Base-by-base conservation (phyloP, 768 basidiomycete species). In the Rhizopogon vesiculosus region DNA sequence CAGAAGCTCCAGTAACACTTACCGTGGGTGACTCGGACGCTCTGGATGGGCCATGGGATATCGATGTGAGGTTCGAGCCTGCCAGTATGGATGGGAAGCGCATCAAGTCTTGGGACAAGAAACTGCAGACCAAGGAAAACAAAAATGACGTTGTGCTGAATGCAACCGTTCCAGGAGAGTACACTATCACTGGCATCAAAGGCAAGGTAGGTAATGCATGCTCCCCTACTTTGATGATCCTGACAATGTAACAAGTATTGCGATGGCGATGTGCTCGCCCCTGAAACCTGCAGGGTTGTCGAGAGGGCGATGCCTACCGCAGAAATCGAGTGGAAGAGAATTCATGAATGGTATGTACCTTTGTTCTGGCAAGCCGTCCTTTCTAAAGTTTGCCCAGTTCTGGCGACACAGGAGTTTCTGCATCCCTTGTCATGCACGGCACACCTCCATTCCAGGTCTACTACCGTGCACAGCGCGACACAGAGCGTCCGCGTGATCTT, bases 401-500 rank as follows among this genome's bases (percentile, higher is more conserved):
- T 48, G 89, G 91, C 1, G 95, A 97, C 63, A 93, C 90, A 16
- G 95, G 96, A 7, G 91, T 96, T 45, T 87, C 87, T 12, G 93
- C 91, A 3, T 85, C 88, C 3, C 82, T 97, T 49, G 81, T 94
- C 55, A 78, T 98, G 48, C 89, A 87, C 49, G 96, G 95, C 15
- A 87, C 87, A 3, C 87, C 94, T 28, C 95, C 95, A 6, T 98
- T 97, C 81, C 78, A 80, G 48, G 83, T 96, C 10, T 83, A 83
- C 64, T 97, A 94, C 69, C 82, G 78, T 12, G 80, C 82, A 55
- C 86, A 90, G 64, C 82, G 84, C 46, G 81, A 93, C 71, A 78
- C 81, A 16, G 86, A 89, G 62, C 68, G 81, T 5, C 73, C 85
- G 18, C 79, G 76, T 1, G 85, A 89, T 62, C 69, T 76, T 41